Evolutionary conservation across 73 alveolate genomes (phyloP), one percentile per base, ranked within the genome.

Genomic region (Effrenium voratum): DNA sequence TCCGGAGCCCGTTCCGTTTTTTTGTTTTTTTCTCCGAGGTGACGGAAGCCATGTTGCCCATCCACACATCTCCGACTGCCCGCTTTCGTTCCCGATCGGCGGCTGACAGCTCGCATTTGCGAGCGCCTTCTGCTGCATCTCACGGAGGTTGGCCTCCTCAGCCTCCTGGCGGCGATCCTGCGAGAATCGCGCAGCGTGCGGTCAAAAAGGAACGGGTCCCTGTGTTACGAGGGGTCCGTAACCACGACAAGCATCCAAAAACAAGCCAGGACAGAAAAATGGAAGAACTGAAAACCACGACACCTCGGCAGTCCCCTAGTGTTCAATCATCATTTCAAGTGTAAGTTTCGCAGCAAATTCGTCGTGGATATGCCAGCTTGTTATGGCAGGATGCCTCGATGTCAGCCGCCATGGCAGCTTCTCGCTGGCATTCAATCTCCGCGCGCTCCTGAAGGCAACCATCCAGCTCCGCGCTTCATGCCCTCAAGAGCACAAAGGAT

Each of bases 391-490:
- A 60, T 49, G 36, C 92, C 92, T 82, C 52, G 1, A 47, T 40
- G 19, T 82, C 52, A 0, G 92, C 92, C 0, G 92, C 92, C 92
- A 82, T 13, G 45, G 34, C 47, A 38, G 92, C 92, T 36, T 82
- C 92, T 32, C n/a, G 52, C 24, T 82, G 92, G 75, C 46, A n/a
- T 49, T 82, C 92, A 32, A 28, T 32, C 36, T 59, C 92, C 47
- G 46, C 92, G 5, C 92, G 75, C 92, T 82, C 92, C 92, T 82
- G 40, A 19, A 8, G n/a, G n/a, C n/a, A n/a, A n/a, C n/a, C n/a
- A n/a, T n/a, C n/a, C 40, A 60, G 3, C 34, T 38, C 16, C 40
- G 75, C 19, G 36, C 75, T 22, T 60, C 34, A 5, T 38, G 30
- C 40, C 75, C 75, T 10, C 30, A 19, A 60, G 30, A 60, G 30